Percentiles rank a stretch among this genome's conserved stretches.
phyloP scores from a whole-genome alignment of 768 basidiomycete genomes.

The Tulasnella sp. region DNA sequence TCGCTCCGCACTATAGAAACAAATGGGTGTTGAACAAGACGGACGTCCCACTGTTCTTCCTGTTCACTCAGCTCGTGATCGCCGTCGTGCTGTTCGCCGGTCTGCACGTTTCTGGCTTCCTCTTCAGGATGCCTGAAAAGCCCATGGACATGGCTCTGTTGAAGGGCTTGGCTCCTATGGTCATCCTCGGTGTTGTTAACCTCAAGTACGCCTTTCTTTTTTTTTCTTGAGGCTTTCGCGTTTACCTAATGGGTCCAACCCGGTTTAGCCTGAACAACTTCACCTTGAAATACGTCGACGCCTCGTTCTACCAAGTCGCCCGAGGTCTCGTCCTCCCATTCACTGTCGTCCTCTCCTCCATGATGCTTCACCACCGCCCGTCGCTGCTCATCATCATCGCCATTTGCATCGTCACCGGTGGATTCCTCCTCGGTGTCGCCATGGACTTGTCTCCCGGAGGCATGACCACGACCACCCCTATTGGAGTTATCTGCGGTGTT shows the following conservation, averaged over 20 bases:
- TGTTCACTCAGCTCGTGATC: conserved; percentile 73
- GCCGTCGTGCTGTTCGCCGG: conserved; percentile 70
- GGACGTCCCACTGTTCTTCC: conserved; percentile 76
- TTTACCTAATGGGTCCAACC: not conserved
- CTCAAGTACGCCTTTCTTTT: conserved; percentile 54
- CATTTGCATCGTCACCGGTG: conserved; percentile 77
- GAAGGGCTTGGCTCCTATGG: conserved; percentile 71
- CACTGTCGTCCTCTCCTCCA: conserved; percentile 82
- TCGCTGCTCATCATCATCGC: conserved; percentile 69
- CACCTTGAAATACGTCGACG: conserved; percentile 89
- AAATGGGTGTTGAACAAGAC: conserved; percentile 87
- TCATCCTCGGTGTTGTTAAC: conserved; percentile 73
- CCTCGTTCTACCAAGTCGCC: conserved; percentile 93
- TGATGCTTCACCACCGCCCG: conserved; percentile 72
- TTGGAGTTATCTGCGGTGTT: conserved; percentile 79
- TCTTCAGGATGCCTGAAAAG: conserved; percentile 43
- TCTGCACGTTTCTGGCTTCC: conserved; percentile 58
- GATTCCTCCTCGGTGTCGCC: conserved; percentile 89
- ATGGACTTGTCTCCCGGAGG: conserved; percentile 48
- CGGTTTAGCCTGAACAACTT: conserved; percentile 73
- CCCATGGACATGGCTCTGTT: conserved; percentile 51
- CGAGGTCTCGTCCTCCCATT: conserved; percentile 90
- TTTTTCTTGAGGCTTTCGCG: conserved; percentile 27
- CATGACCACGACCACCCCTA: conserved; percentile 27
- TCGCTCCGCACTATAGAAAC: conserved; percentile 50